Evolutionary conservation across 1,284 basidiomycete species (phyloP), one percentile per base, ranked within the genome.

Genomic region (Apiotrichum mycotoxinovorans): DNA sequence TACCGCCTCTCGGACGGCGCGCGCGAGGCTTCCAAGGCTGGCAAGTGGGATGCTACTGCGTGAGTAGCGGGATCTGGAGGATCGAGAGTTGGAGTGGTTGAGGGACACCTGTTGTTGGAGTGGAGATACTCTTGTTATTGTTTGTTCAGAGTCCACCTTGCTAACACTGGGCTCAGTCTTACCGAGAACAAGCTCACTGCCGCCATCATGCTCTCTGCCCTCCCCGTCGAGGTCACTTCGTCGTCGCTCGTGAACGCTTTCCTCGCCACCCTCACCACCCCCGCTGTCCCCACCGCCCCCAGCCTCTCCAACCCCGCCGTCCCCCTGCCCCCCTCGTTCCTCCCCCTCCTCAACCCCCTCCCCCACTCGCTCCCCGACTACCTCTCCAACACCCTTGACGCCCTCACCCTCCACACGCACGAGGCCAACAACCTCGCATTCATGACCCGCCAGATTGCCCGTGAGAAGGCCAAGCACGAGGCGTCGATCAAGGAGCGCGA

Each of bases 361-460:
- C 64, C 60, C 79, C 84, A 60, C 75, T 87, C 68, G 80, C 74
- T 79, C 58, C 72, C 78, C 15, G 61, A 69, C 22, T 70, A 77
- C 74, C 79, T 95, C 63, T 87, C 89, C 78, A 84, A 87, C 73
- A 85, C 94, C 45, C 84, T 90, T 62, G 89, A 94, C 69, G 84
- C 87, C 0, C 81, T 96, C 62, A 91, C 94, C 74, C 84, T 81
- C 58, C 91, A 92, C 80, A 85, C 86, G 66, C 89, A 89, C 57
- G 93, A 96, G 77, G 88, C 92, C 71, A 89, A 91, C 62, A 97
- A 97, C 75, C 84, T 97, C 57, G 92, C 89, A 49, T 98, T 94
- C 82, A 82, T 94, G 70, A 83, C 84, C 47, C 87, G 95, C 57
- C 93, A 97, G 76, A 92, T 97, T 68, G 88, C 87, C 25, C 84